A percentile compares a stretch with the other conserved stretches of the same genome.
Evolutionary conservation across 352 stramenopile species (phyloP).

Genomic region (Plasmopara halstedii): DNA sequence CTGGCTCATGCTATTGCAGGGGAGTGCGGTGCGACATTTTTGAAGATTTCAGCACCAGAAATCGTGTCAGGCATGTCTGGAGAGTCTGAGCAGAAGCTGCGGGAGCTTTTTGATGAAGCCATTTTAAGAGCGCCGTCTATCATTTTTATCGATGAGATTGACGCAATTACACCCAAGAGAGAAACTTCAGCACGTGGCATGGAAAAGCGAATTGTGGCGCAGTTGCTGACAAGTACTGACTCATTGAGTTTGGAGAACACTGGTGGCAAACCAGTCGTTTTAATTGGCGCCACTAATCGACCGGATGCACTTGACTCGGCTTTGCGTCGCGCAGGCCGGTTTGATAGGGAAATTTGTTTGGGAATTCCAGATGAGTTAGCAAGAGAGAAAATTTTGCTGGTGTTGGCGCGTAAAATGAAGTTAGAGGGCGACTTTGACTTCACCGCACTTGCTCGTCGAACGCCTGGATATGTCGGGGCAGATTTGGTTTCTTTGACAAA

Average conservation of each 20-base stretch:
- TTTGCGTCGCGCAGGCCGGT: conserved; percentile 93
- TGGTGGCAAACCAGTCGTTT: conserved; percentile 89
- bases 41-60: conserved; percentile 85
- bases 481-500: conserved; percentile 97
- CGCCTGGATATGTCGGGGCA: conserved; percentile 96
- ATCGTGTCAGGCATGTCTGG: conserved; percentile 94
- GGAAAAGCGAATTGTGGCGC: conserved; percentile 96
- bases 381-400: conserved; percentile 90
- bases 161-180: conserved; percentile 94
- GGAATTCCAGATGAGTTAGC: conserved; percentile 95
- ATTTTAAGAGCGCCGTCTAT: conserved; percentile 92
- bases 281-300: conserved; percentile 97
- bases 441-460: conserved; percentile 85
- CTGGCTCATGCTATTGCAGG: conserved; percentile 90
- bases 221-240: conserved; percentile 92
- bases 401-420: conserved; percentile 92
- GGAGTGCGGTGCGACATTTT: conserved; percentile 86
- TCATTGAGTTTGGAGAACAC: conserved; percentile 85
- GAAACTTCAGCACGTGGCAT: conserved; percentile 91
- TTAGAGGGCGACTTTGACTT: conserved; percentile 93
- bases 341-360: conserved; percentile 98
- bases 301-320: conserved; percentile 96
- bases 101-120: conserved; percentile 93
- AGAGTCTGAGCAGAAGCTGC: conserved; percentile 81
- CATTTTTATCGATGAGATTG: conserved; percentile 98